Evolutionary conservation across 2,329 filamentous ascomycete species (phyloP).

Genomic region (Ambrosiella xylebori): DNA sequence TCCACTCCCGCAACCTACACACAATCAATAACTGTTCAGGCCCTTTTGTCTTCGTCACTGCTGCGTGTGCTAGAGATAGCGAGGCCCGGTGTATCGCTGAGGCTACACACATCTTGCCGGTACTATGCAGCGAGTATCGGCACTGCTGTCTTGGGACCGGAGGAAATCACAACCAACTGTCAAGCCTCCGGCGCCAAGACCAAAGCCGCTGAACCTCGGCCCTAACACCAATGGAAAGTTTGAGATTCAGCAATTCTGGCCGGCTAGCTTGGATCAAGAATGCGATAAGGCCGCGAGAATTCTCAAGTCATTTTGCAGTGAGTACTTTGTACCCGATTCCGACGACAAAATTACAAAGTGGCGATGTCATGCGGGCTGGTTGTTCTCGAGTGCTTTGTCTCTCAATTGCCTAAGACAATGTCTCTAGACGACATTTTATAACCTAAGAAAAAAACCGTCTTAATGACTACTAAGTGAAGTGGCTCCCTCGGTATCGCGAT

Average conservation of each 20-base stretch:
- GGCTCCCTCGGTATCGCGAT: too few species aligned
- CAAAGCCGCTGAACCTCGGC: conserved; percentile 7
- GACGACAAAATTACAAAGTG: too few species aligned
- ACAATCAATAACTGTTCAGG: neutral
- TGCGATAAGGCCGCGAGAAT: conserved; percentile 84
- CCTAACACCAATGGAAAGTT: conserved; percentile 12
- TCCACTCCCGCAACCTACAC: neutral
- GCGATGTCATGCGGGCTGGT: too few species aligned
- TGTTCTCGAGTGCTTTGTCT: neutral
- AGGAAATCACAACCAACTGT: conserved; percentile 13
- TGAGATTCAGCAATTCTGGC: conserved; percentile 56
- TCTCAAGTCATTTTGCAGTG: conserved; percentile 77
- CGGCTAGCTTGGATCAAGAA: conserved; percentile 70
- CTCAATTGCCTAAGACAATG: neutral
- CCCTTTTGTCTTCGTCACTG: conserved; percentile 9
- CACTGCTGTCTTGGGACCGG: conserved; percentile 15
- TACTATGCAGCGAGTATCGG: conserved; percentile 15
- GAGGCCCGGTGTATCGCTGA: neutral
- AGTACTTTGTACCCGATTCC: conserved; percentile 18
- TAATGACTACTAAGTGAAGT: too few species aligned
- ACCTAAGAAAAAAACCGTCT: too few species aligned
- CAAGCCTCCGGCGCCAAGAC: conserved; percentile 6
- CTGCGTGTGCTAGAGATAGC: conserved; percentile 8
- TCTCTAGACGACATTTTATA: too few species aligned
- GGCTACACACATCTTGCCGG: neutral